Base-by-base conservation (phyloP, 306 rosid species). In the Castanea sativa region DNA sequence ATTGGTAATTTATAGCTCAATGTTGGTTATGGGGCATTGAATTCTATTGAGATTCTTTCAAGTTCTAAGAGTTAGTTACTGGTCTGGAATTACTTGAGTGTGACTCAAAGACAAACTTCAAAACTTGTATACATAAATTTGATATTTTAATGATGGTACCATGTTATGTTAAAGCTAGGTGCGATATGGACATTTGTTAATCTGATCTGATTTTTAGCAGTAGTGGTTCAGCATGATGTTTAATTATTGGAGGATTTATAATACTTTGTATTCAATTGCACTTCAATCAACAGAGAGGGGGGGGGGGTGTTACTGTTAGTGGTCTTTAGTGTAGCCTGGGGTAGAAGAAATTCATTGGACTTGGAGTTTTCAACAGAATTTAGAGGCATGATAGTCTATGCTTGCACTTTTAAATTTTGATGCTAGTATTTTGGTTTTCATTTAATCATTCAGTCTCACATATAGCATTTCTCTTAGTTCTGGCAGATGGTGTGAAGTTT, bases 401-500 rank as follows among this genome's bases (percentile, higher is more conserved):
- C 7, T 35, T 27, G 51, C 30, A 27, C n/a, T 13, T 27, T 52
- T 51, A 56, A 43, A 76, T 65, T 23, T 65, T 58, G 60, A 16
- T 73, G 51, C 61, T 55, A 13, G 8, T 27, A 30, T 74, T 51
- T 59, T 69, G 38, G n/a, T 53, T 30, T 33, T 25, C 35, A 52
- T 57, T 67, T 29, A 64, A 75, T 73, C 53, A 60, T 49, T 71
- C 45, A 45, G 33, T 25, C 55, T 49, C 20, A 72, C 11, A 38
- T 43, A 74, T 74, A 38, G 32, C 71, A 65, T 82, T 76, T 75
- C 65, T 61, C 56, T 65, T 64, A 65, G 55, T 80, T 73, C 61
- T 55, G 32, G 57, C 55, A 59, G 73, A 76, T 76, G 45, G 69
- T 19, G 43, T 80, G 72, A 67, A 32, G 35, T 67, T 41, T 30